Base-by-base conservation (phyloP, 2,329 filamentous ascomycete genomes). In the Endothia cerciana region DNA sequence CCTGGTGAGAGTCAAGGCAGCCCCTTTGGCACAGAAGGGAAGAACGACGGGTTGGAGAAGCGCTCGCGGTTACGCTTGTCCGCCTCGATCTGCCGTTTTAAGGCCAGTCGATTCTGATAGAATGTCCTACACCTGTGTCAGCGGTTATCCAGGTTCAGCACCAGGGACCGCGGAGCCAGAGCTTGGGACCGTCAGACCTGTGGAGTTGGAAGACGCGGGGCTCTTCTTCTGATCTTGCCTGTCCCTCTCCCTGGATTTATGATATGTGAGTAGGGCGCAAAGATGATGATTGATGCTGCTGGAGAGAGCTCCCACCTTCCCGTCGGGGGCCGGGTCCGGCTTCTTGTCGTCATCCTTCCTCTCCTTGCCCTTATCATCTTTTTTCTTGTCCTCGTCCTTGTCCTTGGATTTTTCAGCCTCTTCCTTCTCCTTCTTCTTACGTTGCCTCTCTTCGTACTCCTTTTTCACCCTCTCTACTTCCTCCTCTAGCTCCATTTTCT, bases 201-300 rank as follows among this genome's bases (percentile, higher is more conserved):
- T 94, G 91, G 66, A 97, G 82, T 70, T 91, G 87, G 78, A 95
- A 99, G 2, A 97, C 85, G 51, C 94, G 87, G 25, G 92, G 90
- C 65, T 90, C 89, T 67, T 91, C 88, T 67, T 91, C 89, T 22
- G 77, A 67, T 43, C 79, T 76, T 28, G 80, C 71, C 41, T 76
- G 71, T 43, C 73, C 57, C 22, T 67, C 64, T 22, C 59, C 65
- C 69, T 83, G 78, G 33, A 85, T 81, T 77, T 70, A 82, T 78
- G 70, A 81, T 80, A 78, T 81, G 69, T 68, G 36, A 58, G 55
- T n/a, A 25, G 22, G 5, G 6, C 28, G 55, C 3, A 57, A n/a
- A 10, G 6, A 38, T 15, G 0, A 8, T 15, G 3, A 15, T 58
- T n/a, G 36, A n/a, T 38, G 28, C 36, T 38, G 28, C 36, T 13